Evolutionary conservation across 208 protist genomes (phyloP).

Genomic region (Trypanosoma conorhini): DNA sequence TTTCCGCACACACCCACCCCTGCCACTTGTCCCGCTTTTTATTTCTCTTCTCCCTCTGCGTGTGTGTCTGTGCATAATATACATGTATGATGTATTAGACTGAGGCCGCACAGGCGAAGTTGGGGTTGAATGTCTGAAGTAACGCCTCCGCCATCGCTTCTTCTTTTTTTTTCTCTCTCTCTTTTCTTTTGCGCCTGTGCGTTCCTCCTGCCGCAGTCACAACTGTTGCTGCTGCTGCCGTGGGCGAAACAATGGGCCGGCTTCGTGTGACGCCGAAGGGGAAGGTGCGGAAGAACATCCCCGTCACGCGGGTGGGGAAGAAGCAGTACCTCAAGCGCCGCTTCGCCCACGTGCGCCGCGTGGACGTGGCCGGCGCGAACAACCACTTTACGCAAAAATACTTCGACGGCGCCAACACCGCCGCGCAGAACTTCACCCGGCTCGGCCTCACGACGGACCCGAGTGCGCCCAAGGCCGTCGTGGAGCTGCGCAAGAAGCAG

Average conservation of each 20-base stretch:
- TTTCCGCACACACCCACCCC: neutral
- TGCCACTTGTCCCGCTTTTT: too few relatives aligned
- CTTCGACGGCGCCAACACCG: slow-evolving; percentile 59
- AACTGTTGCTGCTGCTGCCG: neutral
- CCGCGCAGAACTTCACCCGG: slow-evolving; percentile 75
- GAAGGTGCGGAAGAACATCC: slow-evolving; percentile 86
- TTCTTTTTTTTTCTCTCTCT: neutral
- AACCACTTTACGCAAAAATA: slow-evolving; percentile 86
- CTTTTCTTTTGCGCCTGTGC: neutral
- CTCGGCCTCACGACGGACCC: slow-evolving; percentile 76
- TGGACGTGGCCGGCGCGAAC: slow-evolving; percentile 73
- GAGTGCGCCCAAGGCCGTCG: slow-evolving; percentile 33
- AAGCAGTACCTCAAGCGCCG: slow-evolving; percentile 86
- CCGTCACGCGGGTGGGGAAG: slow-evolving; percentile 82
- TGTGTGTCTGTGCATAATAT: too few relatives aligned
- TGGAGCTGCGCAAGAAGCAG: slow-evolving; percentile 50
- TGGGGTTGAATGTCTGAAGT: too few relatives aligned
- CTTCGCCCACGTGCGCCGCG: slow-evolving; percentile 70
- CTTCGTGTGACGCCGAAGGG: slow-evolving; percentile 78
- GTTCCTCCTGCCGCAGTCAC: neutral
- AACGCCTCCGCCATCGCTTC: too few relatives aligned
- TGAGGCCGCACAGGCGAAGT: too few relatives aligned
- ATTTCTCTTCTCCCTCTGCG: too few relatives aligned
- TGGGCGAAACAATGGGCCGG: slow-evolving; percentile 53
- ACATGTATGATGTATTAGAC: too few relatives aligned